These are phyloP conservation scores for Chlamydomonas reinhardtii DNA, from an alignment of 163 green algal species.

Conservation along the genomic window DNA sequence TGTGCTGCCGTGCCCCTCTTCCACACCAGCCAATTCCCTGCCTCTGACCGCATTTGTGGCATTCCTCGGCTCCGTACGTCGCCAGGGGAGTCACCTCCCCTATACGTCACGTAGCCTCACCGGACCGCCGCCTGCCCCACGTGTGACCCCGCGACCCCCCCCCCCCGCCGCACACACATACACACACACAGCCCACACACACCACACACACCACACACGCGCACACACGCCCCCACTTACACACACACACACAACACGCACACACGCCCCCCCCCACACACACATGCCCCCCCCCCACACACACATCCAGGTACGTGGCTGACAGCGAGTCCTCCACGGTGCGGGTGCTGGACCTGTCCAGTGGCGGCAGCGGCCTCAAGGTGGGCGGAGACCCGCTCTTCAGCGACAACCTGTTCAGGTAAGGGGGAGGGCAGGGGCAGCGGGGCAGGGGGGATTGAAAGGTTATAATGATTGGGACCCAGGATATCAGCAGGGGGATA, in stretches of 20 bases:
- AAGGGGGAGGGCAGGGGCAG: not conserved
- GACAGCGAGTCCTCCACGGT: constrained; percentile 83
- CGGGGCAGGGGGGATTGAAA: too few relatives aligned
- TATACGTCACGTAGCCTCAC: too few relatives aligned
- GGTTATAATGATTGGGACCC: too few relatives aligned
- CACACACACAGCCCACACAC: not conserved
- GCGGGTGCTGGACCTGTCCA: constrained; percentile 70
- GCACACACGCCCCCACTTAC: too few relatives aligned
- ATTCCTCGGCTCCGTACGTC: too few relatives aligned
- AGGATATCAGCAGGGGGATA: too few relatives aligned
- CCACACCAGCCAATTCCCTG: too few relatives aligned
- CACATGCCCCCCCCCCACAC: too few relatives aligned
- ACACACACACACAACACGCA: not conserved
- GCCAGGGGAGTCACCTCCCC: too few relatives aligned
- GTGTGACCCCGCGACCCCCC: not conserved
- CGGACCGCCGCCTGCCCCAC: too few relatives aligned
- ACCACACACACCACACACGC: not conserved
- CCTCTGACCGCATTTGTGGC: too few relatives aligned
- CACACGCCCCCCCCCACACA: not conserved
- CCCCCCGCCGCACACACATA: not conserved
- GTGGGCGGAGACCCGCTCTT: constrained; percentile 83
- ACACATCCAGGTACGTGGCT: constrained; percentile 58
- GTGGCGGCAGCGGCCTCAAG: constrained; percentile 53
- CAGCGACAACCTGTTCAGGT: constrained; percentile 84
- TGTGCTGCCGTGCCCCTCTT: too few relatives aligned